phyloP scores from a whole-genome alignment of 2,329 filamentous ascomycete genomes.

The Cadophora sp. region DNA sequence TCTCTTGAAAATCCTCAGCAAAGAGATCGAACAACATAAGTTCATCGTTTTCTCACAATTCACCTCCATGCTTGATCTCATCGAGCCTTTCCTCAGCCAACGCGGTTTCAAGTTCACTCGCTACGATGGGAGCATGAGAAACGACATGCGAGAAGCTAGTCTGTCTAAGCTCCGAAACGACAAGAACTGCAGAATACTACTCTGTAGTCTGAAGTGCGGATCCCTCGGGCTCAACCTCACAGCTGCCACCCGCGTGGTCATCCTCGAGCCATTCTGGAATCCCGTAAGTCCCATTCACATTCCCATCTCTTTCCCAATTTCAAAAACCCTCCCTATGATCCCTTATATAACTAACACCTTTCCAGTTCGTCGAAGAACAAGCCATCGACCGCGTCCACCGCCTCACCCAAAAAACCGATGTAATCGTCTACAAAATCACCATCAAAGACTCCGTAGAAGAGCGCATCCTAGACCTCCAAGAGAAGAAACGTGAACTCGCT shows the following conservation, averaged over 20 bases:
- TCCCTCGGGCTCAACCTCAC: constrained; percentile 93
- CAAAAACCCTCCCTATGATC: not conserved
- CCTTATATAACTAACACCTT: constrained; percentile 22
- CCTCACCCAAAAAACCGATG: constrained; percentile 95
- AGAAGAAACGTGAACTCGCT: constrained; percentile 92
- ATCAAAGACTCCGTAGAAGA: constrained; percentile 89
- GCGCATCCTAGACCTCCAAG: constrained; percentile 91
- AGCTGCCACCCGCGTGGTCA: constrained; percentile 89
- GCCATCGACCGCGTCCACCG: constrained; percentile 98
- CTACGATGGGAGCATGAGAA: constrained; percentile 95
- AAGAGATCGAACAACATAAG: constrained; percentile 83
- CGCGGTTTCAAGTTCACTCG: constrained; percentile 81
- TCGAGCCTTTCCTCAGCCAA: constrained; percentile 86
- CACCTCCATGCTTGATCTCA: constrained; percentile 95
- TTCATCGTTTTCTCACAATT: constrained; percentile 99
- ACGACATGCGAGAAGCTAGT: constrained; percentile 89
- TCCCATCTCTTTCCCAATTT: constrained; percentile 13
- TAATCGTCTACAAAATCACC: constrained; percentile 93
- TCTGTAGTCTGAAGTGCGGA: constrained; percentile 94
- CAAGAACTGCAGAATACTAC: constrained; percentile 76
- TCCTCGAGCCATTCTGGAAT: constrained; percentile 99
- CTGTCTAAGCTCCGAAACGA: constrained; percentile 79
- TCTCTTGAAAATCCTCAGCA: constrained; percentile 79
- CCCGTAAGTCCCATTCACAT: constrained; percentile 59
- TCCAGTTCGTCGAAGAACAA: constrained; percentile 95